These are phyloP conservation scores for Pisolithus tinctorius DNA, from an alignment of 768 basidiomycete species.

Conservation along the genomic window DNA sequence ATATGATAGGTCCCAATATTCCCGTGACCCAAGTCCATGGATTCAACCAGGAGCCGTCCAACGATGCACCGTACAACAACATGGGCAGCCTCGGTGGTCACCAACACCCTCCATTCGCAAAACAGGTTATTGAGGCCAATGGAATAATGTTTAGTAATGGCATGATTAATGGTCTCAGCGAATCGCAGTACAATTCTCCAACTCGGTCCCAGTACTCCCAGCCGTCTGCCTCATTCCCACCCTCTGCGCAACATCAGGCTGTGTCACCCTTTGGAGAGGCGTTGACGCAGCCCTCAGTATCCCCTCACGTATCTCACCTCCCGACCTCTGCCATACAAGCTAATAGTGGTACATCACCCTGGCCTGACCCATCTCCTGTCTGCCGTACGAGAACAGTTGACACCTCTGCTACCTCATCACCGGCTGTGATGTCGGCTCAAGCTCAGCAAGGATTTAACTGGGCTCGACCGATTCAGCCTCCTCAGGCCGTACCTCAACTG, in stretches of 20 bases:
- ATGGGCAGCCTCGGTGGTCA: slow-evolving; percentile 16
- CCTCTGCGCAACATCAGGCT: slow-evolving; percentile 16
- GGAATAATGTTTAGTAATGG: slow-evolving; percentile 16
- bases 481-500: slow-evolving; percentile 11
- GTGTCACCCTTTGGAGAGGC: slow-evolving; percentile 18
- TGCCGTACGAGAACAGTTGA: slow-evolving; percentile 13
- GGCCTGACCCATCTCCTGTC: slow-evolving; percentile 11
- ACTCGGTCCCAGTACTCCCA: slow-evolving; percentile 13
- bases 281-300: slow-evolving; percentile 11
- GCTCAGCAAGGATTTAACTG: slow-evolving; percentile 31
- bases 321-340: slow-evolving; percentile 19
- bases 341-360: slow-evolving; percentile 14
- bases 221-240: slow-evolving; percentile 12
- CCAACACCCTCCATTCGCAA: slow-evolving; percentile 18
- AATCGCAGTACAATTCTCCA: slow-evolving; percentile 15
- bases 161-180: slow-evolving; percentile 10
- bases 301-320: slow-evolving; percentile 13
- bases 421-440: slow-evolving; percentile 16
- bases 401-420: slow-evolving; percentile 12
- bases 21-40: slow-evolving; percentile 16
- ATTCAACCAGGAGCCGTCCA: slow-evolving; percentile 21
- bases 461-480: slow-evolving; percentile 22
- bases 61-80: slow-evolving; percentile 16
- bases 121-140: slow-evolving; percentile 18
- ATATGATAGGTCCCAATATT: slow-evolving; percentile 12